Base-by-base conservation (phyloP, 169 alveolate species). In the Plasmodium berghei region DNA sequence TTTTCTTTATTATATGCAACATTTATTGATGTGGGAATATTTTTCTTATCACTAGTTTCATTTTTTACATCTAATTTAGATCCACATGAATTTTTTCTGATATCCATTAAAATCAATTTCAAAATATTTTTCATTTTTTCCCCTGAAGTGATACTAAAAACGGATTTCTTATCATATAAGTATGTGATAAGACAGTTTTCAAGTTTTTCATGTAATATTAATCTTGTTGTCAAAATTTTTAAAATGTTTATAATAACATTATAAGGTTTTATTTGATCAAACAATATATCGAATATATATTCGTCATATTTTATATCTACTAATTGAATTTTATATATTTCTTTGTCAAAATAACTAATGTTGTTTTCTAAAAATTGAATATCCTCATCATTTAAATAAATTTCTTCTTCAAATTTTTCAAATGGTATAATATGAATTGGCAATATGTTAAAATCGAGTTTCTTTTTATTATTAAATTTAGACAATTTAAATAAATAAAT, bases 301-400 rank as follows among this genome's bases (percentile, higher is more conserved):
- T 34, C 42, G 3, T 34, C 42, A 34, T 5, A 4, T 18, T 54
- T 14, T 26, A 54, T 52, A 20, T 83, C 90, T 12, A 34, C 46
- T 8, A 40, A 20, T 14, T 40, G 10, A 14, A 12, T 45, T 61
- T 42, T 22, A 12, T 75, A 40, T 62, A 67, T 63, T 28, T 16
- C 28, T 26, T 48, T 24, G n/a, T 83, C 61, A 24, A 83, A 48
- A n/a, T 54, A 20, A 26, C 26, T 28, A 8, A 67, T 14, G 54
- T 83, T 67, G 62, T 83, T 48, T 48, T 83, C 85, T 67, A 83
- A 40, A 46, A 40, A 83, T 8, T 20, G 18, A 20, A 83, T 61
- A 67, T 83, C 90, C 56, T 42, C 89, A 40, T 66, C 66, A 46
- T 77, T 16, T 22, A 77, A 56, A 26, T 58, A 45, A 77, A 63